These are phyloP conservation scores for Thielaviopsis musarum DNA, from an alignment of 2,329 filamentous ascomycete genomes.

Conservation along the genomic window DNA sequence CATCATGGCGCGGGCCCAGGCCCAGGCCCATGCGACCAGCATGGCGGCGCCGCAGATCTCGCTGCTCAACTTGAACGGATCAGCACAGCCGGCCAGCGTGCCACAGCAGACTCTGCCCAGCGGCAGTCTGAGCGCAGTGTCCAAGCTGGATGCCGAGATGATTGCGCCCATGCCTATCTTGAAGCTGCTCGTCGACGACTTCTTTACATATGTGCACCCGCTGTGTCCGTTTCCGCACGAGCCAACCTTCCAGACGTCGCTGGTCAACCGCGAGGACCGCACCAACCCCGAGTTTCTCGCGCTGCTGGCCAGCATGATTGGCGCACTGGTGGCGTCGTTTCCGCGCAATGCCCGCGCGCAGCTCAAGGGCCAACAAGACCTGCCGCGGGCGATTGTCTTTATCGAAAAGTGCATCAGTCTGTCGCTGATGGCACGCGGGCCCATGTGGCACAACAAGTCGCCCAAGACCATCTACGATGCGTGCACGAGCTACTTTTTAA, in stretches of 20 bases:
- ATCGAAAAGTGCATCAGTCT: constrained; percentile 56
- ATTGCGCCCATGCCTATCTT: constrained; percentile 56
- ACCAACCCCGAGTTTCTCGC: constrained; percentile 51
- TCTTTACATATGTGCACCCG: constrained; percentile 69
- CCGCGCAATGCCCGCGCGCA: constrained; percentile 54
- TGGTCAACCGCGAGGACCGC: constrained; percentile 48
- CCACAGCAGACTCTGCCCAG: neutral
- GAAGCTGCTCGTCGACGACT: constrained; percentile 58
- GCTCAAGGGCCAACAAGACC: constrained; percentile 48
- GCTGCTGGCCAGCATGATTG: constrained; percentile 58
- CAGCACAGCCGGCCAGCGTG: constrained; percentile 1
- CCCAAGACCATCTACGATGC: constrained; percentile 36
- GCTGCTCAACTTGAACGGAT: neutral
- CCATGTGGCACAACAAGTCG: constrained; percentile 30
- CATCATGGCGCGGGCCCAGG: constrained; percentile 11
- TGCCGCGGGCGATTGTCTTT: constrained; percentile 51
- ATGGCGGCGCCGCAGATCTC: constrained; percentile 23
- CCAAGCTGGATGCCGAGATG: constrained; percentile 41
- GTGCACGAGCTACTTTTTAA: constrained; percentile 61
- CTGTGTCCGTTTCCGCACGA: constrained; percentile 65
- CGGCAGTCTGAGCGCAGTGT: neutral
- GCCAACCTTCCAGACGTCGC: constrained; percentile 55
- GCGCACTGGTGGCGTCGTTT: constrained; percentile 56
- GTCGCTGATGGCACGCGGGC: constrained; percentile 48
- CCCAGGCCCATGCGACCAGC: constrained; percentile 36